phyloP scores from a whole-genome alignment of 495 filamentous ascomycete genomes.

The Coniosporium apollinis region DNA sequence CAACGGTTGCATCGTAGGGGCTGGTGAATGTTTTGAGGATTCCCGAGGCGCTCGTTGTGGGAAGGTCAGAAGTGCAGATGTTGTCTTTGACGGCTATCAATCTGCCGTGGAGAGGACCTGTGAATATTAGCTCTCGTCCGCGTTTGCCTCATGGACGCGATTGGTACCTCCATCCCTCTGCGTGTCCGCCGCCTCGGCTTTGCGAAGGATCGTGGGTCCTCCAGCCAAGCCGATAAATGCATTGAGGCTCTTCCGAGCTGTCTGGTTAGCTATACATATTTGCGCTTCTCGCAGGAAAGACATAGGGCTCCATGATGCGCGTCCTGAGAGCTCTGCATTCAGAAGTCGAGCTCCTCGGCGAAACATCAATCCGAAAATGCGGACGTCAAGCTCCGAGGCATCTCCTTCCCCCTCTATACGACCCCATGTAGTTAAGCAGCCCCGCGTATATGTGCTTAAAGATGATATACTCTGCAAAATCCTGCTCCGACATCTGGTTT shows the following conservation, averaged over 20 bases:
- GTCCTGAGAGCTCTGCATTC: too few species aligned
- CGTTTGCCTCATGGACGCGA: slow-evolving; percentile 4
- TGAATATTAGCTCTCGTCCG: slow-evolving; percentile 1
- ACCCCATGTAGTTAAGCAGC: too few species aligned
- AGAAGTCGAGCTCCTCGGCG: too few species aligned
- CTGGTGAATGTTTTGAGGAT: slow-evolving; percentile 51
- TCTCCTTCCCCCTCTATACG: too few species aligned
- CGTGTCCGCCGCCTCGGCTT: slow-evolving; percentile 10
- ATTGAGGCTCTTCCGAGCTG: slow-evolving; percentile 12
- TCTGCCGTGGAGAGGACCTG: slow-evolving; percentile 26
- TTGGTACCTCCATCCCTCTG: slow-evolving; percentile 2
- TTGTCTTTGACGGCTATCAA: slow-evolving; percentile 78
- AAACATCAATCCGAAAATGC: too few species aligned
- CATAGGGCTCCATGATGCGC: too few species aligned
- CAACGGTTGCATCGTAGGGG: slow-evolving; percentile 76
- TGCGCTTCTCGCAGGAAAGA: slow-evolving; percentile 16
- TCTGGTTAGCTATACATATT: slow-evolving; percentile 14
- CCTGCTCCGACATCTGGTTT: too few species aligned
- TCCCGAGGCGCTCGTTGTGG: slow-evolving; percentile 70
- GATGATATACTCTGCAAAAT: too few species aligned
- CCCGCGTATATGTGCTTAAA: too few species aligned
- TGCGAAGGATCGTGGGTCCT: slow-evolving; percentile 3
- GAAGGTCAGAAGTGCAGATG: slow-evolving; percentile 51
- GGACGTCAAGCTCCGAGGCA: too few species aligned
- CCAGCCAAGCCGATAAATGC: slow-evolving; percentile 17